Base-by-base conservation (phyloP, 495 filamentous ascomycete species). In the Xylaria intraflava region DNA sequence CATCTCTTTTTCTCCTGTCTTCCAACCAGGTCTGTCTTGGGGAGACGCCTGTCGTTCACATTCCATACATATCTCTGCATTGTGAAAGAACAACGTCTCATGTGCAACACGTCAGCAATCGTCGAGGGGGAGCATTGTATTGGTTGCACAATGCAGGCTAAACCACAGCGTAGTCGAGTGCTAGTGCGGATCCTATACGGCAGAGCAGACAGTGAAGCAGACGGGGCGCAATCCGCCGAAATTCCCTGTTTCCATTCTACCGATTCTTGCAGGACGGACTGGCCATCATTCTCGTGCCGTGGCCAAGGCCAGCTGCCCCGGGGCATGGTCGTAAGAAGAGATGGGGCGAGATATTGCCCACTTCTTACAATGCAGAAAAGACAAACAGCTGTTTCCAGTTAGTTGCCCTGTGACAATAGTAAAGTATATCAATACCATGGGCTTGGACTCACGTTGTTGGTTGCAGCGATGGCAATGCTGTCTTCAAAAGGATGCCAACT, bases 401-500 rank as follows among this genome's bases (percentile, higher is more conserved):
- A 39, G 57, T 69, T 57, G 72, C 64, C 49, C 10, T 12, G 9
- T 20, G 35, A 27, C 6, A 46, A 19, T 48, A 16, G 2, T 7
- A 30, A 8, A 24, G 26, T n/a, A 30, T 6, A 49, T 10, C 14
- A 17, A 6, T 45, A 36, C 26, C 20, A 49, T 24, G 12, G 46
- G 36, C 5, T 4, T 17, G 38, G 12, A 79, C 89, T 86, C 72
- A 97, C 93, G 72, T 98, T 98, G 78, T 98, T 98, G 56, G 93
- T 98, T 45, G 93, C 93, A 54, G 93, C 93, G 78, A 98, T 98
- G 39, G 93, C 93, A 76, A 98, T 98, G 73, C 92, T 96, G 75
- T 98, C 93, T 76, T 98, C 93, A 67, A 90, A 96, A 43, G 93
- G 93, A 83, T 98, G 93, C 93, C 93, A 98, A 73, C 93, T 97